phyloP scores from a whole-genome alignment of 1,284 basidiomycete species.

The Apiotrichum montevideense region DNA sequence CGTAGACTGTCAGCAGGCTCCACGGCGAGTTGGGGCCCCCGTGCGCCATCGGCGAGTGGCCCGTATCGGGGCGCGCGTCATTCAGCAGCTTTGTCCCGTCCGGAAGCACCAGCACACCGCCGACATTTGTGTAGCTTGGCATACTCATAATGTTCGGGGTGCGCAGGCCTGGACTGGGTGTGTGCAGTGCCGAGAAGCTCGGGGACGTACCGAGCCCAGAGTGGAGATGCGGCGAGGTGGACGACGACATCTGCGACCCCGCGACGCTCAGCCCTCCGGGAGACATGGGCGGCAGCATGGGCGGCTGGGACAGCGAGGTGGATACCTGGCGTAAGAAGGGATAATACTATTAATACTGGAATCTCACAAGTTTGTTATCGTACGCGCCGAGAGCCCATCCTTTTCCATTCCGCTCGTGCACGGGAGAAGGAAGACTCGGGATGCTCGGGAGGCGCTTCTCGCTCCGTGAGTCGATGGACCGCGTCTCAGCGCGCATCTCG shows the following conservation, averaged over 20 bases:
- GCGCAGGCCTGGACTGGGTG: neutral
- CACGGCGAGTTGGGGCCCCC: slow-evolving; percentile 54
- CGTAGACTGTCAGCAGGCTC: slow-evolving; percentile 73
- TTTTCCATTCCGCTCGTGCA: slow-evolving; percentile 6
- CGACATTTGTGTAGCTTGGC: slow-evolving; percentile 1
- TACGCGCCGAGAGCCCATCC: slow-evolving; percentile 34
- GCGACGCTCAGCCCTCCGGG: slow-evolving; percentile 20
- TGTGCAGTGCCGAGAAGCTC: neutral
- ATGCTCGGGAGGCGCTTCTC: slow-evolving; percentile 16
- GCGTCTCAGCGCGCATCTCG: slow-evolving; percentile 5
- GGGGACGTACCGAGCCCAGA: neutral
- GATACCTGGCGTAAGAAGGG: slow-evolving; percentile 27
- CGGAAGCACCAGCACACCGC: slow-evolving; percentile 31
- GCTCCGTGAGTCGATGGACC: neutral
- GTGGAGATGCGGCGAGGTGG: slow-evolving; percentile 7
- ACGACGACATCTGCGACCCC: slow-evolving; percentile 11
- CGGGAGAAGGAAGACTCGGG: slow-evolving; percentile 6
- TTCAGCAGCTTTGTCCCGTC: slow-evolving; percentile 34
- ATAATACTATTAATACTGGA: neutral
- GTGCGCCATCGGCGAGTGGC: slow-evolving; percentile 29
- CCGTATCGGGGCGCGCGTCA: slow-evolving; percentile 4
- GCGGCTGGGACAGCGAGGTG: slow-evolving; percentile 40
- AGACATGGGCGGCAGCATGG: slow-evolving; percentile 35
- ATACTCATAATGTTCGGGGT: neutral
- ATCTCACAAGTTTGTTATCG: slow-evolving; percentile 40